phyloP scores from a whole-genome alignment of 495 filamentous ascomycete genomes.

The Neohortaea acidophila region DNA sequence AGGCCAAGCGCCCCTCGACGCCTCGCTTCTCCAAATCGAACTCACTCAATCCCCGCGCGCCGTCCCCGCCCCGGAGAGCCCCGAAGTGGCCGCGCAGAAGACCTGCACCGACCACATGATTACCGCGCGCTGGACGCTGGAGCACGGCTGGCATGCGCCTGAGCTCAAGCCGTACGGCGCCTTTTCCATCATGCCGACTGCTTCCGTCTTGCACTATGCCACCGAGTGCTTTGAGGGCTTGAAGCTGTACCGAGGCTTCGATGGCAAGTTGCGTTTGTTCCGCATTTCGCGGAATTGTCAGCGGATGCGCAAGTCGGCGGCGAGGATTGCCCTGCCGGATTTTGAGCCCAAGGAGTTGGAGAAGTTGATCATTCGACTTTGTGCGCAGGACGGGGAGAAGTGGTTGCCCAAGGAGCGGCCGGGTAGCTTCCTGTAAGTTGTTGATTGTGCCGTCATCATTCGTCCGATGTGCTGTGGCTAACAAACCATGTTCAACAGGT shows the following conservation, averaged over 20 bases:
- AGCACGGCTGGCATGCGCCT: slow-evolving; percentile 60
- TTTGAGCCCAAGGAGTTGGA: slow-evolving; percentile 59
- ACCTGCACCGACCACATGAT: slow-evolving; percentile 83
- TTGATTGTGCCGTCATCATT: background rate
- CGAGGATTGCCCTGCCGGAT: slow-evolving; percentile 60
- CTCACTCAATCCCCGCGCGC: slow-evolving; percentile 48
- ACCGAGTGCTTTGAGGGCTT: slow-evolving; percentile 87
- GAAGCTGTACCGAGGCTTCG: slow-evolving; percentile 72
- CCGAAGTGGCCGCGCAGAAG: slow-evolving; percentile 27
- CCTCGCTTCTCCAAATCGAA: slow-evolving; percentile 55
- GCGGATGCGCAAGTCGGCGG: slow-evolving; percentile 55
- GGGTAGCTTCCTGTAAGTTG: slow-evolving; percentile 42
- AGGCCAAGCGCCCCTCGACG: slow-evolving; percentile 41
- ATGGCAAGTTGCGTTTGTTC: slow-evolving; percentile 73
- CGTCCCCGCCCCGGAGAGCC: slow-evolving; percentile 44
- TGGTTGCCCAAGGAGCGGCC: slow-evolving; percentile 62
- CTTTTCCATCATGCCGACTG: slow-evolving; percentile 65
- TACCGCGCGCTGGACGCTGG: slow-evolving; percentile 51
- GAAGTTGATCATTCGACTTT: slow-evolving; percentile 55
- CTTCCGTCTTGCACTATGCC: slow-evolving; percentile 78
- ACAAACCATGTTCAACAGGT: slow-evolving; percentile 21
- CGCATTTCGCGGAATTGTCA: slow-evolving; percentile 61
- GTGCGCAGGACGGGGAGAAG: slow-evolving; percentile 53
- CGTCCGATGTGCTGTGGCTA: no score
- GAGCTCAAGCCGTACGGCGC: slow-evolving; percentile 68